Conservation (phyloP, 192 early-diverging fungal species). For the Coemansia sp. region DNA sequence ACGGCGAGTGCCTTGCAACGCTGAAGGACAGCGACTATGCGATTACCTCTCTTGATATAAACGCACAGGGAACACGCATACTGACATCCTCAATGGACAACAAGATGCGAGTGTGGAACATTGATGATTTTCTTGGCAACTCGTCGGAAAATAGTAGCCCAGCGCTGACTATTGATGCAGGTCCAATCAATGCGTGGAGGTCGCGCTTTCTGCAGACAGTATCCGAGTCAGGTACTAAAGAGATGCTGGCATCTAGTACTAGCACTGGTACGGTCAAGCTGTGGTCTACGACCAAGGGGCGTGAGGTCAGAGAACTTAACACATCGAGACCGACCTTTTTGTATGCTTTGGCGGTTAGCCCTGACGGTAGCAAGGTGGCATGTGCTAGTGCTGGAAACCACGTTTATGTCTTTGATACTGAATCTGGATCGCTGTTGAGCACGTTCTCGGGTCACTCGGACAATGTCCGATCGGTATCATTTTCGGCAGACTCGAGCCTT, state of each 20-base stretch:
- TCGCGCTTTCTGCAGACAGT: slow-evolving; percentile 30
- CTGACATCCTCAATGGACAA: slow-evolving; percentile 53
- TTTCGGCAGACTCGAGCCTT: slow-evolving; percentile 43
- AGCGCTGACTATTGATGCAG: slow-evolving; percentile 26
- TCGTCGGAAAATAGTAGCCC: slow-evolving; percentile 5
- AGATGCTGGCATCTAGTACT: slow-evolving; percentile 36
- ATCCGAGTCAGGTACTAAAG: slow-evolving; percentile 1
- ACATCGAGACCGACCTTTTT: slow-evolving; percentile 46
- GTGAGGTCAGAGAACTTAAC: slow-evolving; percentile 33
- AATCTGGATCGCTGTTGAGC: slow-evolving; percentile 24
- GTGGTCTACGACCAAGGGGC: slow-evolving; percentile 30
- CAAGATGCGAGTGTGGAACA: slow-evolving; percentile 43
- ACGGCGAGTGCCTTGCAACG: slow-evolving; percentile 22
- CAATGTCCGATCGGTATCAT: slow-evolving; percentile 44
- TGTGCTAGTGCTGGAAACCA: slow-evolving; percentile 39
- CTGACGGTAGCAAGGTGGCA: slow-evolving; percentile 34
- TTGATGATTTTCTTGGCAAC: slow-evolving; percentile 1
- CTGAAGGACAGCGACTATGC: slow-evolving; percentile 41
- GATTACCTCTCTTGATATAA: slow-evolving; percentile 44
- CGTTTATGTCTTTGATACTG: slow-evolving; percentile 42
- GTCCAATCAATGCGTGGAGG: slow-evolving; percentile 41
- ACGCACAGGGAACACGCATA: slow-evolving; percentile 30
- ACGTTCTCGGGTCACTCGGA: slow-evolving; percentile 50
- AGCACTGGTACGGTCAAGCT: slow-evolving; percentile 37
- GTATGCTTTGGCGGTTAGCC: slow-evolving; percentile 40